Conservation (phyloP, 495 filamentous ascomycete species). For the Penicillium desertorum region DNA sequence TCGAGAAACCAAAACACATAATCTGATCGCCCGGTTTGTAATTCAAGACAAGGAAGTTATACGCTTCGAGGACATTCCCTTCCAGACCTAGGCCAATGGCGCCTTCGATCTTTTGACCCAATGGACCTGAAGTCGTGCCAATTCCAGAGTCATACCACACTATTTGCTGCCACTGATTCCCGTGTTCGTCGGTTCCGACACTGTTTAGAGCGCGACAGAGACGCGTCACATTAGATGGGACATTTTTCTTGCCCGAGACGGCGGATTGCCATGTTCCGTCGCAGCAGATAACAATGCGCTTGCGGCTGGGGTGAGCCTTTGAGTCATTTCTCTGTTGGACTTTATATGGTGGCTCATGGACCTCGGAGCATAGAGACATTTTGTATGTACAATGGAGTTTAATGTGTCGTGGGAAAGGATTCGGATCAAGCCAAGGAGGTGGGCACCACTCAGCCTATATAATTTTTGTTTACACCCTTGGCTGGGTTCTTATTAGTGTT, state of each 20-base stretch:
- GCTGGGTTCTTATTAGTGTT: background rate
- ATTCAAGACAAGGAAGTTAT: conserved; percentile 38
- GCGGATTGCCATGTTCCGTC: conserved; percentile 33
- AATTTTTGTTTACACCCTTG: background rate
- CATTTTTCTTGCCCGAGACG: conserved; percentile 24
- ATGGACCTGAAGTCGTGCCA: conserved; percentile 15
- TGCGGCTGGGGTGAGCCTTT: background rate
- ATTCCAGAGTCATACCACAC: conserved; percentile 36
- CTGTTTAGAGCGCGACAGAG: conserved; percentile 25
- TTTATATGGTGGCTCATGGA: background rate
- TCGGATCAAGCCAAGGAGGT: background rate
- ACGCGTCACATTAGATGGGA: conserved; percentile 30
- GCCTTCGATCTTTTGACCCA: conserved; percentile 22
- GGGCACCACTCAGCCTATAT: background rate
- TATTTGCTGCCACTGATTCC: conserved; percentile 28
- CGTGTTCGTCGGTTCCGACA: conserved; percentile 20
- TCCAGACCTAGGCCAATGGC: conserved; percentile 24
- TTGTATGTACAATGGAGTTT: background rate
- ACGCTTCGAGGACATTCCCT: conserved; percentile 21
- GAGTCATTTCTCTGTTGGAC: background rate
- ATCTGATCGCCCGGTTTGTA: conserved; percentile 56
- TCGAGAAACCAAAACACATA: conserved; percentile 60
- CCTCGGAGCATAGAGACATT: conserved; percentile 5
- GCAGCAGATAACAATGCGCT: conserved; percentile 33
- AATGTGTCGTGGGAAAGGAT: background rate